A percentile compares a stretch with the other conserved stretches of the same genome.
phyloP scores from a whole-genome alignment of 2,329 filamentous ascomycete genomes.

The Diaporthe helianthi region DNA sequence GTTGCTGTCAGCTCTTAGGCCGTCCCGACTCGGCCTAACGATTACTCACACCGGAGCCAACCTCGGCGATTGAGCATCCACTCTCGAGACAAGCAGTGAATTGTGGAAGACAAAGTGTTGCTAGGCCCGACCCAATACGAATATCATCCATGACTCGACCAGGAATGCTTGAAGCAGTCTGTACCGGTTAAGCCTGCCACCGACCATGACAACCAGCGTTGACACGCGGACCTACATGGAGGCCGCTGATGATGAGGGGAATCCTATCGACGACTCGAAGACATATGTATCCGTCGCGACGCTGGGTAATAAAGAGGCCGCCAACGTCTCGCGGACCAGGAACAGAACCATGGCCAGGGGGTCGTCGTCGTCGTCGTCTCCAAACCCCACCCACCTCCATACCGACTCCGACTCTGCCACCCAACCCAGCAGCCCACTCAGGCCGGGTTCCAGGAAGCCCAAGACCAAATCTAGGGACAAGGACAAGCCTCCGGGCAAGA shows the following conservation, averaged over 20 bases:
- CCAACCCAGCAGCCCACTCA: conserved; percentile 44
- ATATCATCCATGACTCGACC: conserved; percentile 12
- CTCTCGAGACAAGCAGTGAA: conserved; percentile 27
- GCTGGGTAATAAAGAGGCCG: conserved; percentile 55
- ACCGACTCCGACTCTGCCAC: conserved; percentile 55
- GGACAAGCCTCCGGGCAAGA: conserved; percentile 42
- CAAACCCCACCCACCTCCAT: conserved; percentile 39
- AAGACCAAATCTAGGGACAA: conserved; percentile 41
- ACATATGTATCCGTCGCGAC: conserved; percentile 56
- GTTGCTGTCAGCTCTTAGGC: not conserved
- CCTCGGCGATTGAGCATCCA: conserved; percentile 2
- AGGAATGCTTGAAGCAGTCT: not conserved
- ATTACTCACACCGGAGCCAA: conserved; percentile 21
- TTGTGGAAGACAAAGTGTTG: not conserved
- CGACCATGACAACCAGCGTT: conserved; percentile 51
- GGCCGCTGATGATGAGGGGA: conserved; percentile 59
- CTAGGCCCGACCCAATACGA: not conserved
- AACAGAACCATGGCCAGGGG: conserved; percentile 48
- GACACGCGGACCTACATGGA: conserved; percentile 53
- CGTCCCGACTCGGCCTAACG: conserved; percentile 29
- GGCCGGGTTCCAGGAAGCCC: conserved; percentile 44
- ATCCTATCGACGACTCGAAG: conserved; percentile 47
- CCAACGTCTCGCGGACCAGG: conserved; percentile 60
- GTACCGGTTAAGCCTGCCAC: conserved; percentile 35
- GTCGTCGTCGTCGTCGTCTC: conserved; percentile 47